A percentile compares a stretch with the other conserved stretches of the same genome.
Conservation (phyloP, 2,329 filamentous ascomycete species). For the Calonectria fujianensis region DNA sequence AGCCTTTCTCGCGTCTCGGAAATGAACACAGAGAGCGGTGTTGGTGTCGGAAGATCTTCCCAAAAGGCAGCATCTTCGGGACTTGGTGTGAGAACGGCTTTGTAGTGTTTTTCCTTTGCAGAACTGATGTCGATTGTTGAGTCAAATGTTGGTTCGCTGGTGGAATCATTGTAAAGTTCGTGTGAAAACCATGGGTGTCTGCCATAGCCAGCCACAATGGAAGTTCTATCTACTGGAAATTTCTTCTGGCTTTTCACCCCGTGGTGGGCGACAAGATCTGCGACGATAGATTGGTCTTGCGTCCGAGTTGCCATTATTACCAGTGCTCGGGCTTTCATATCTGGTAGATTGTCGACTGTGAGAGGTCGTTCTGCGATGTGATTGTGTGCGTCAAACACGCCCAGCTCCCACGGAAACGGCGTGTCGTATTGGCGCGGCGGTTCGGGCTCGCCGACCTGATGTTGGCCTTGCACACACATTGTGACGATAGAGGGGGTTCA, state of each 20-base stretch:
- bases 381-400: conserved; percentile 59
- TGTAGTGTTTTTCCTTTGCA: conserved; percentile 49
- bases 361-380: conserved; percentile 47
- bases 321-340: conserved; percentile 42
- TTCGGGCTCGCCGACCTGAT: conserved; percentile 10
- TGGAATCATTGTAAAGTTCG: conserved; percentile 47
- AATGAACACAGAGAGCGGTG: conserved; percentile 74
- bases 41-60: conserved; percentile 73
- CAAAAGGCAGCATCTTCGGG: conserved; percentile 48
- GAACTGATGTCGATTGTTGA: conserved; percentile 1
- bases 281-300: conserved; percentile 48
- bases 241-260: neutral
- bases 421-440: conserved; percentile 28
- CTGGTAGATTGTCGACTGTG: conserved; percentile 25
- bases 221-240: conserved; percentile 34
- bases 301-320: conserved; percentile 53
- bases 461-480: conserved; percentile 44
- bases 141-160: conserved; percentile 20
- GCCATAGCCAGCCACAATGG: conserved; percentile 48
- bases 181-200: conserved; percentile 54
- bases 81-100: conserved; percentile 37
- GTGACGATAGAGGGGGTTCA: neutral
- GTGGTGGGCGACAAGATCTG: conserved; percentile 28
- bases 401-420: conserved; percentile 50
- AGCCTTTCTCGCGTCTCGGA: conserved; percentile 73